A percentile compares a stretch with the other conserved stretches of the same genome.
phyloP scores from a whole-genome alignment of 2,329 filamentous ascomycete genomes.

The Claviceps digitariae region DNA sequence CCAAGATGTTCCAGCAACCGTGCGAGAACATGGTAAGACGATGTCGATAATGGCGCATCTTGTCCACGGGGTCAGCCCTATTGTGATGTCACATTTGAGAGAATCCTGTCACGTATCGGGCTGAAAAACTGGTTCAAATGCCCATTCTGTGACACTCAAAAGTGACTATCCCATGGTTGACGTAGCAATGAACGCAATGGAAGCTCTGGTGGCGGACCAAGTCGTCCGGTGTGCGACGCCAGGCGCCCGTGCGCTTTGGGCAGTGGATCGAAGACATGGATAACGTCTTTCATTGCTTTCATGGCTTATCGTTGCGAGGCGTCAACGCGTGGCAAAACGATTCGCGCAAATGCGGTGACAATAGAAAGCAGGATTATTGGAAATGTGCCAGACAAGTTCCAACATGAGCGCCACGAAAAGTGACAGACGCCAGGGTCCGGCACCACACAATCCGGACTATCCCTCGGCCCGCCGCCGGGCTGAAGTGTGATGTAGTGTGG shows the following conservation, averaged over 20 bases:
- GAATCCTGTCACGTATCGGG: not conserved
- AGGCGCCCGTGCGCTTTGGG: not conserved
- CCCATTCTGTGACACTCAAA: not conserved
- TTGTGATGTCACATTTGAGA: not conserved
- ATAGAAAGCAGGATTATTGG: not conserved
- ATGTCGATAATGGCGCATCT: not conserved
- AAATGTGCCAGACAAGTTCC: not conserved
- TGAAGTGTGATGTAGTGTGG: no score
- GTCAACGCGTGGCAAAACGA: not conserved
- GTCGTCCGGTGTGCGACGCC: not conserved
- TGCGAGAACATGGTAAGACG: not conserved
- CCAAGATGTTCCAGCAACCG: not conserved
- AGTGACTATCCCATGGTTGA: conserved; percentile 1
- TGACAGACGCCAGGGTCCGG: no score
- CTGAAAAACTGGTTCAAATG: not conserved
- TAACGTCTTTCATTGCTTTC: not conserved
- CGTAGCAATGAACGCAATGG: conserved; percentile 1
- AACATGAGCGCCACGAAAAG: not conserved
- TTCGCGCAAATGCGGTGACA: not conserved
- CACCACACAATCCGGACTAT: not conserved
- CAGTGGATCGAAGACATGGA: not conserved
- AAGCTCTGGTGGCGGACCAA: not conserved
- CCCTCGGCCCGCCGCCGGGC: not conserved
- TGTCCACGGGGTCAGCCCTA: not conserved
- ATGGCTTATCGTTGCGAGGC: not conserved